These are phyloP conservation scores for Endocalyx cinctus DNA, from an alignment of 2,329 filamentous ascomycete species.

Conservation along the genomic window DNA sequence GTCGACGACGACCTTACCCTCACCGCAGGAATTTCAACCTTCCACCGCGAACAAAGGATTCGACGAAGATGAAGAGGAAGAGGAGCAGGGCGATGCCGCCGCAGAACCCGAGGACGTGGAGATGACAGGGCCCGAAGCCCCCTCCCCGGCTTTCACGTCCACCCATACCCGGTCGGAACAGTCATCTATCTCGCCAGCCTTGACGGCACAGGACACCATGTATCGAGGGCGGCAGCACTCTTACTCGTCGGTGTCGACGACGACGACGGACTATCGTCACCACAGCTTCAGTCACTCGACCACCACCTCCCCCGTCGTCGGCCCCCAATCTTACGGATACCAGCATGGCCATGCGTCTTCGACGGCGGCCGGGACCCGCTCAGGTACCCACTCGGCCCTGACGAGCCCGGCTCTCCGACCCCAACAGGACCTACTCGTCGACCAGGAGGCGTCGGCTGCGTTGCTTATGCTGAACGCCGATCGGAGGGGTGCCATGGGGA, in stretches of 20 bases:
- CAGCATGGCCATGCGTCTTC: constrained; percentile 24
- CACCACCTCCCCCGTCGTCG: constrained; percentile 42
- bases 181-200: constrained; percentile 49
- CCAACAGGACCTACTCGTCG: constrained; percentile 52
- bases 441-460: constrained; percentile 80
- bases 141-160: constrained; percentile 42
- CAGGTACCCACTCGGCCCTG: constrained; percentile 46
- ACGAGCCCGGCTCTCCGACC: constrained; percentile 56
- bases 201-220: constrained; percentile 40
- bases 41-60: constrained; percentile 21
- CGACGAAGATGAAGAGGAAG: constrained; percentile 34
- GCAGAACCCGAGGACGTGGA: constrained; percentile 49
- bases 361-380: not conserved
- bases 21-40: constrained; percentile 20
- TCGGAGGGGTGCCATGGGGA: constrained; percentile 46
- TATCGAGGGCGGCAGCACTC: constrained; percentile 42
- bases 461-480: constrained; percentile 84
- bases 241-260: constrained; percentile 47
- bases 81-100: constrained; percentile 33
- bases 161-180: constrained; percentile 30
- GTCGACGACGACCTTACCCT: not conserved
- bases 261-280: constrained; percentile 37
- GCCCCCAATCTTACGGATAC: constrained; percentile 37
- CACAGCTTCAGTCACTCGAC: constrained; percentile 34
- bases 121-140: constrained; percentile 50